These are phyloP conservation scores for Lodderomyces metapsilosis DNA, from an alignment of 1,139 yeast genomes.

Conservation along the genomic window DNA sequence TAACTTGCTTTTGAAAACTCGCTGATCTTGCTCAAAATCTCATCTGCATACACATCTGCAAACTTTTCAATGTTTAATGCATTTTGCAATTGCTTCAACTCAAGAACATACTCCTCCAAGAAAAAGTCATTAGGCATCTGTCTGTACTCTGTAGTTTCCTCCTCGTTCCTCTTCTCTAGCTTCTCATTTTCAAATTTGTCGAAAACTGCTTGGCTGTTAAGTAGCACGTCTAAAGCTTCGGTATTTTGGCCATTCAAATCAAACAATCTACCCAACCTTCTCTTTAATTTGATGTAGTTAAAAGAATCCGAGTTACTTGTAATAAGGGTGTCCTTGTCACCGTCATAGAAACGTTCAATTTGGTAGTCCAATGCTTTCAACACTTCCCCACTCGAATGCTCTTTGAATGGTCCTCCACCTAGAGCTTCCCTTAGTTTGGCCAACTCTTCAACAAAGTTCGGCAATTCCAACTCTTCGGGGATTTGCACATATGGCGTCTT, in stretches of 20 bases:
- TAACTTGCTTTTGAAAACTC: conserved; percentile 15
- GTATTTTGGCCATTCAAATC: conserved; percentile 31
- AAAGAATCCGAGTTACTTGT: conserved; percentile 20
- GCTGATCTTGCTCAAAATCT: conserved; percentile 12
- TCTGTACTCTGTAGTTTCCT: conserved; percentile 18
- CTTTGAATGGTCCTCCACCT: conserved; percentile 11
- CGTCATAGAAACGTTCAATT: conserved; percentile 19
- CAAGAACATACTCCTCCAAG: conserved; percentile 34
- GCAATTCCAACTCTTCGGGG: conserved; percentile 21
- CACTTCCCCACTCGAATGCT: conserved; percentile 15
- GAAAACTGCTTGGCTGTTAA: conserved; percentile 26
- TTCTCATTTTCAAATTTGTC: conserved; percentile 13
- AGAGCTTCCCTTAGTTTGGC: conserved; percentile 18
- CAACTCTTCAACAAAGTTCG: conserved; percentile 25
- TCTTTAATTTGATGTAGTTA: conserved; percentile 21
- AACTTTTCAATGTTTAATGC: conserved; percentile 16
- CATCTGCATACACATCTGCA: conserved; percentile 10
- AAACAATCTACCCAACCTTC: conserved; percentile 23
- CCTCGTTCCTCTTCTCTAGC: background rate
- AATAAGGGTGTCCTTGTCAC: conserved; percentile 11
- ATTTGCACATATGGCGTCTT: conserved; percentile 17
- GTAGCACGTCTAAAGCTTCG: conserved; percentile 32
- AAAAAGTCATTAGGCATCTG: conserved; percentile 40
- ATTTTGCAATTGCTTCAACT: conserved; percentile 27
- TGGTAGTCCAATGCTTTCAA: conserved; percentile 18